Evolutionary conservation across 106 monocot genomes (phyloP).

Genomic region (Iris macrosiphon): DNA sequence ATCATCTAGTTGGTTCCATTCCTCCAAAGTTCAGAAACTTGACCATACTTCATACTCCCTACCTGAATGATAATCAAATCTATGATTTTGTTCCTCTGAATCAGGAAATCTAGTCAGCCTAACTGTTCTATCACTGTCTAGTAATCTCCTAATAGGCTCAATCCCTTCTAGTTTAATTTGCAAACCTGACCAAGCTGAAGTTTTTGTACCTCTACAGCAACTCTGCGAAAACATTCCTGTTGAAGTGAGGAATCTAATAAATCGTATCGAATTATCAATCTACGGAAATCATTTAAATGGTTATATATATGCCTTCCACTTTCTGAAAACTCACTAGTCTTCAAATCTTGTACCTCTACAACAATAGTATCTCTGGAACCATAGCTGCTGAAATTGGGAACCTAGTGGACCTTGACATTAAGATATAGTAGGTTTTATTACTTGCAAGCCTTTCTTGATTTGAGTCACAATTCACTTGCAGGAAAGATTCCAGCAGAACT

Average conservation of each 20-base stretch:
- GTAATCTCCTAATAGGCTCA: not conserved
- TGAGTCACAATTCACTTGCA: conserved; percentile 16
- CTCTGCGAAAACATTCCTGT: conserved; percentile 12
- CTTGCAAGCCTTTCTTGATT: conserved; percentile 11
- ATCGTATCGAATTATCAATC: not conserved
- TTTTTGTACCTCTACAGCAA: not conserved
- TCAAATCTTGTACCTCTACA: not conserved
- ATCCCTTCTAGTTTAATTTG: conserved; percentile 15
- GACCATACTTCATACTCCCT: not conserved
- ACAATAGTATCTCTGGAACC: conserved; percentile 3
- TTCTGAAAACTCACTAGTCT: conserved; percentile 15
- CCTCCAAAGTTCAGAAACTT: not conserved
- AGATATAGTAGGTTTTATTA: not conserved
- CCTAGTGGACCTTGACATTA: not conserved
- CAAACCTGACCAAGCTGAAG: conserved; percentile 5
- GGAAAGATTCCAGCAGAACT: conserved; percentile 17
- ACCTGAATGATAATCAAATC: not conserved
- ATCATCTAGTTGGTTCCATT: not conserved
- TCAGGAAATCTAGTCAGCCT: not conserved
- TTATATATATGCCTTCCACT: too few species aligned
- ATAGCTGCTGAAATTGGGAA: conserved; percentile 13
- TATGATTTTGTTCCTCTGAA: not conserved
- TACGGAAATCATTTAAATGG: conserved; percentile 6
- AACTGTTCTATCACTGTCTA: not conserved
- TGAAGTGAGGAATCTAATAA: conserved; percentile 1